Evolutionary conservation across 495 filamentous ascomycete genomes (phyloP).

Genomic region (Astrothelium macrocarpum): DNA sequence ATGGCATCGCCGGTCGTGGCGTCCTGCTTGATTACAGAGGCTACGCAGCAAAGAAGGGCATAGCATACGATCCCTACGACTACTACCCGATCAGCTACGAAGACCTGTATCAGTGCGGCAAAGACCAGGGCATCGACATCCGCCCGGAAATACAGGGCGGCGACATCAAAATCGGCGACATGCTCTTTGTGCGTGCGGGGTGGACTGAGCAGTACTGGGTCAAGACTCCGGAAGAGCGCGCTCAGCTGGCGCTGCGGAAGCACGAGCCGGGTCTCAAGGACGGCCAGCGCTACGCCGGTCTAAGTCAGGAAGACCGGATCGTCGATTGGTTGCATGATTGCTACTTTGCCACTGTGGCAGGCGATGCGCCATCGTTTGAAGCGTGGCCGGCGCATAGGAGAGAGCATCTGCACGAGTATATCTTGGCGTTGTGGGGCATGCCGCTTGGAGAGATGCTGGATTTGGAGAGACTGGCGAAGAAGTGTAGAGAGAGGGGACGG

Average conservation of each 20-base stretch:
- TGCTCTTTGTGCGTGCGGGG: slow-evolving; percentile 59
- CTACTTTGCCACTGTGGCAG: slow-evolving; percentile 54
- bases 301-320: slow-evolving; percentile 47
- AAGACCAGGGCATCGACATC: slow-evolving; percentile 48
- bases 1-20: slow-evolving; percentile 49
- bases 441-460: slow-evolving; percentile 54
- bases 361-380: slow-evolving; percentile 54
- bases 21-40: slow-evolving; percentile 48
- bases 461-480: slow-evolving; percentile 41
- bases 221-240: slow-evolving; percentile 33
- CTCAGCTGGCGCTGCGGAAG: slow-evolving; percentile 34
- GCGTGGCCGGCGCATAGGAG: slow-evolving; percentile 45
- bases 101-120: slow-evolving; percentile 50
- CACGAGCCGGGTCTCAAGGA: slow-evolving; percentile 25
- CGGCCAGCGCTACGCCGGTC: slow-evolving; percentile 45
- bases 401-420: slow-evolving; percentile 47
- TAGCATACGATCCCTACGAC: slow-evolving; percentile 47
- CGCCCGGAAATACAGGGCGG: slow-evolving; percentile 43
- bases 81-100: slow-evolving; percentile 50
- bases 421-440: slow-evolving; percentile 56
- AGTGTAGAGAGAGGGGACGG: slow-evolving; percentile 41
- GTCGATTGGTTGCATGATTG: slow-evolving; percentile 57
- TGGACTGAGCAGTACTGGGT: slow-evolving; percentile 49
- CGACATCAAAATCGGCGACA: slow-evolving; percentile 53
- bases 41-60: slow-evolving; percentile 39